These are phyloP conservation scores for Sodiomyces alkalinus DNA, from an alignment of 2,329 filamentous ascomycete species.

Conservation along the genomic window DNA sequence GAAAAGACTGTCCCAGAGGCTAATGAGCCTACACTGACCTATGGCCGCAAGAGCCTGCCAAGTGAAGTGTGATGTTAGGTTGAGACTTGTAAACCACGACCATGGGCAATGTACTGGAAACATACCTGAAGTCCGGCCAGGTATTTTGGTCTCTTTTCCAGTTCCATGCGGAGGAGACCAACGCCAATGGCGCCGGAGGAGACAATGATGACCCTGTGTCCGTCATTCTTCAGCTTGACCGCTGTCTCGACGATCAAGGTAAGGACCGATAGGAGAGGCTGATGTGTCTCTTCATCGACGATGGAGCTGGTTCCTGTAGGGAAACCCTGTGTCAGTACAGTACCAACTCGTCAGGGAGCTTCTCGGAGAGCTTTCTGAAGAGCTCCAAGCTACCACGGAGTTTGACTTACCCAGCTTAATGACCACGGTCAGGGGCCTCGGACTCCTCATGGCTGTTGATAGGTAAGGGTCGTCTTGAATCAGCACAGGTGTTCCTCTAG, in stretches of 20 bases:
- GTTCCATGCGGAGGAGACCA: constrained; percentile 77
- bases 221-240: constrained; percentile 73
- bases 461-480: background rate
- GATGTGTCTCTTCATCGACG: constrained; percentile 88
- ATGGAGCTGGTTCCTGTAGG: constrained; percentile 99
- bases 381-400: background rate
- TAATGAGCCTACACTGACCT: constrained; percentile 88
- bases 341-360: background rate
- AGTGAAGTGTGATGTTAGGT: constrained; percentile 2
- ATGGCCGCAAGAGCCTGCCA: constrained; percentile 75
- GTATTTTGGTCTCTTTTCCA: constrained; percentile 77
- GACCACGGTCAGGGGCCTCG: constrained; percentile 58
- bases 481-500: no score
- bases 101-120: constrained; percentile 1
- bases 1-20: constrained; percentile 89
- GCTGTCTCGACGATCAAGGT: constrained; percentile 91
- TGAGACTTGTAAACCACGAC: no score
- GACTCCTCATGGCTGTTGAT: constrained; percentile 50
- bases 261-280: constrained; percentile 80
- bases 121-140: constrained; percentile 69
- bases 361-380: no score
- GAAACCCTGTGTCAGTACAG: no score
- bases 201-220: constrained; percentile 87
- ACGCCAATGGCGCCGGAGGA: constrained; percentile 96
- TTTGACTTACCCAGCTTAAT: constrained; percentile 65